Evolutionary conservation across 208 protist species (phyloP), one percentile per base, ranked within the genome.

Genomic region (Zelonia costaricensis): DNA sequence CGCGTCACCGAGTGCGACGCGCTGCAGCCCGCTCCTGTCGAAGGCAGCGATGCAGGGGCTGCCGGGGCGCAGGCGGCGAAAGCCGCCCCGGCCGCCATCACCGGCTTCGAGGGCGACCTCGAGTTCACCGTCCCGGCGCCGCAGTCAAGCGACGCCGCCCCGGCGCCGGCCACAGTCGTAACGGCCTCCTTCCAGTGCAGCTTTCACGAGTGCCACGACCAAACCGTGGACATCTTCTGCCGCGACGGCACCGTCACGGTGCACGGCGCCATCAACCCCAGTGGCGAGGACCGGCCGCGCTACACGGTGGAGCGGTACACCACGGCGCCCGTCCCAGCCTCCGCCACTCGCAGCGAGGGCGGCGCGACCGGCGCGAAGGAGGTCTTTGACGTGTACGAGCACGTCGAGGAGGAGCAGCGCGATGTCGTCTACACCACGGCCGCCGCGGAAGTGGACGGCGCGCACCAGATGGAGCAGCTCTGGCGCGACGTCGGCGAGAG

Each of bases 141-240:
- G n/a, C 23, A 31, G 13, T 36, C 15, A n/a, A 16, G 20, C 25
- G 12, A 31, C 43, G 38, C 40, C 20, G 22, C 46, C 9, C 8
- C 39, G 25, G 16, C 49, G 22, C 1, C 42, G 20, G 20, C 53
- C 13, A 38, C 61, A 56, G 30, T 59, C 15, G n/a, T n/a, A 58
- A 86, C 75, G 15, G 86, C 75, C 20, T 76, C 68, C 27, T 84
- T 93, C 36, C 74, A 77, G 51, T 93, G 82, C 75, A 73, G 67
- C 56, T 90, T 86, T 52, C 69, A 73, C 38, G 55, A 67, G 36
- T 70, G 66, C n/a, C 64, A 84, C 46, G 76, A 85, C 71, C 80
- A 85, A 68, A 62, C 69, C 16, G 72, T 92, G 39, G 66, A 74
- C 15, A 63, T 88, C 31, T 74, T 77, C 53, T 67, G 69, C 27